Evolutionary conservation across 768 basidiomycete genomes (phyloP), one percentile per base, ranked within the genome.

Genomic region (Nevesoporus exiguus): DNA sequence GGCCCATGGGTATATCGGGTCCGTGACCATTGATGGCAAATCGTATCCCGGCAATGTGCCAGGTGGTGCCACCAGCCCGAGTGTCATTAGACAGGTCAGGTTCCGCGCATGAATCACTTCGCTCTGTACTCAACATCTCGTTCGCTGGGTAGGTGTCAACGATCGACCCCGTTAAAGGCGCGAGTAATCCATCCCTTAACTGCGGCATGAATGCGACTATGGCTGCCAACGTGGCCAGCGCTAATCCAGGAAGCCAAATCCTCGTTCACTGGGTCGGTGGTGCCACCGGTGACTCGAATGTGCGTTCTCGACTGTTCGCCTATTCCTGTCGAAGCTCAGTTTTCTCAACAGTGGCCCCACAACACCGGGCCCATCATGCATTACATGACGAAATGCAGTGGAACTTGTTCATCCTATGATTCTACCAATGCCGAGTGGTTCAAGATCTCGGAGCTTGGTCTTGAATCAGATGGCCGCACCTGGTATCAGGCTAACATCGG

Each of bases 341-440:
- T 29, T 29, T 17, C 43, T 51, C 15, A 14, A 31, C 41, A 78
- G 73, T 81, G 79, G 81, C 73, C 73, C 2, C 81, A 88, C 65
- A 73, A 81, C 50, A 79, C 73, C 17, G 88, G 88, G 1, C 87
- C 87, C 1, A 74, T 88, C 72, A 72, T 90, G 70, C 86, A 85
- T 46, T 90, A 90, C 69, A 77, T 91, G 79, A 78, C 86, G 5
- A 69, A 73, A 45, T 91, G 89, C 61, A 69, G 66, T 40, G 71
- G 75, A 0, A 62, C 80, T 24, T 90, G 88, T 69, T 74, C 77
- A 55, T 67, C 82, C 56, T 88, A 83, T 66, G 77, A 87, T 64
- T 69, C 80, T 5, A 72, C 75, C 13, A 67, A 73, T 33, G 82
- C 85, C 5, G 73, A 83, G 59, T 90, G 85, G 85, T 88, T 90